Evolutionary conservation across 306 rosid species (phyloP), one percentile per base, ranked within the genome.

Genomic region (Trifolium subterraneum): DNA sequence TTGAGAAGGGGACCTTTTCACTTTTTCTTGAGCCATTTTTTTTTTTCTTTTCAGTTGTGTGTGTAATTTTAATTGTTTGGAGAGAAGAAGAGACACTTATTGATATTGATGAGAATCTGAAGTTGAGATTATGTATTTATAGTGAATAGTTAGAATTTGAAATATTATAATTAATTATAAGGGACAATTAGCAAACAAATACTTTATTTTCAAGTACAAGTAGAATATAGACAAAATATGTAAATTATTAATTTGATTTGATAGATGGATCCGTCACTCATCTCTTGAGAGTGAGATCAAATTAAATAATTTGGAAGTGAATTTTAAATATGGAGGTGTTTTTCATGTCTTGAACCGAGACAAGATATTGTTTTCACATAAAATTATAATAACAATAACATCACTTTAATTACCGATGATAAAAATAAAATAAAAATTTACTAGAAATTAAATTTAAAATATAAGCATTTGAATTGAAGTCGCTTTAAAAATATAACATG

Each of bases 1-100:
- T 56, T 73, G 65, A 76, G 84, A 44, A 33, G 81, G 78, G 71
- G 84, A 76, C 7, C 16, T 71, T 36, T 81, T 76, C 81, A 64
- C 74, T 0, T 33, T 71, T 48, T 77, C 61, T 19, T 71, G 16
- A 25, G 61, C 75, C 85, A 78, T 84, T 15, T 48, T 52, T 70
- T 56, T 1, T 47, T 20, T 61, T 59, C 14, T 4, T 62, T 23
- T 71, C 20, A 27, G 23, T 16, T 47, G 9, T 68, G 39, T 4
- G 13, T 8, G 3, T 10, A 50, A 59, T 16, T 14, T 44, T 22
- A 65, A 15, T 14, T 48, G 58, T 22, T 42, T 19, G 7, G 25
- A 61, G 22, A 15, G 67, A 54, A 52, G 47, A 44, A 76, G 65
- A 54, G 73, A 58, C 55, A 48, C 14, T 4, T 7, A 11, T 70